Evolutionary conservation across 306 rosid genomes (phyloP), one percentile per base, ranked within the genome.

Genomic region (Mucuna pruriens): DNA sequence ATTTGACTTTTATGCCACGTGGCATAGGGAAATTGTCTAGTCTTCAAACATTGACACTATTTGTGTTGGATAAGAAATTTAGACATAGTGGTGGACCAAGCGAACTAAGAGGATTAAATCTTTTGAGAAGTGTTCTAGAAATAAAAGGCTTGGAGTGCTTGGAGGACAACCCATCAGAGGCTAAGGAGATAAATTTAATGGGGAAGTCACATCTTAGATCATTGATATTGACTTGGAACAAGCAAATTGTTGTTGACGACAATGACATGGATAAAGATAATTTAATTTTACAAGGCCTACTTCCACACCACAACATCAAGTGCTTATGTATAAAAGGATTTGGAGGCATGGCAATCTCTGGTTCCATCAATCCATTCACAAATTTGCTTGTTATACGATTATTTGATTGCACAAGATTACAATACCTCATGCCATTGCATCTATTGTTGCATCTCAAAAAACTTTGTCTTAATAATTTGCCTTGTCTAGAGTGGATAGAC

Each of bases 1-100:
- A 3, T 0, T 51, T 36, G 17, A 15, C 26, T 77, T 23, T 0
- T 22, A 46, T 67, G 75, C 75, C 66, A 22, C 13, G 5, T 66
- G 66, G 82, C 0, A 20, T 78, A 34, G 82, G 75, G 3, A 9
- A 22, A 4, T 20, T 64, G n/a, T 49, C 74, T 22, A 58, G 17
- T 34, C 82, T 77, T 64, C 74, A 77, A 20, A 77, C 78, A 13
- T 6, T 66, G 3, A 8, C 75, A 51, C 3, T 5, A 0, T 78
- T 67, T 65, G 55, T 66, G 1, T 1, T 78, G 4, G 55, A 40
- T 55, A 36, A 11, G 0, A 20, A 49, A 20, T 78, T 48, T 3
- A 78, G 2, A n/a, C 19, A 49, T 1, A 12, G 39, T 23, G 67
- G 55, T 36, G 5, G 17, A 40, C 3, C 75, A 5, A 25, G 19